Evolutionary conservation across 2,329 filamentous ascomycete species (phyloP), one percentile per base, ranked within the genome.

Genomic region (Neofusicoccum umdonicola): DNA sequence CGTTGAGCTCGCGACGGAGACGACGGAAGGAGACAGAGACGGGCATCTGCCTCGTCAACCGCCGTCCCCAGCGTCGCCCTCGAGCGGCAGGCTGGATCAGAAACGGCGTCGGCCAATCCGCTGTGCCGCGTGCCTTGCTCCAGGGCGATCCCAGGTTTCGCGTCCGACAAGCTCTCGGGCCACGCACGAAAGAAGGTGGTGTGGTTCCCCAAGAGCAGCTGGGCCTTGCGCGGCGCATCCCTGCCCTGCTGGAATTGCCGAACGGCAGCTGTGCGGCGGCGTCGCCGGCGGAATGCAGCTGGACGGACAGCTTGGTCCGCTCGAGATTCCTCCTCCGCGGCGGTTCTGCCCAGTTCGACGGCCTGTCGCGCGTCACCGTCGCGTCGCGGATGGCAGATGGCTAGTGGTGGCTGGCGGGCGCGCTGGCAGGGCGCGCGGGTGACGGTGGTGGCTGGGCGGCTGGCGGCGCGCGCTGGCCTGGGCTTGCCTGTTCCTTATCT

Each of bases 401-500:
- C 54, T 58, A 42, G 56, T 27, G 56, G 56, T 60, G 56, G 56
- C 56, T 60, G 56, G 56, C 39, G 17, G 19, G 37, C 52, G 42
- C 47, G 39, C 54, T 44, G 54, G 54, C 54, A 58, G 19, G 9
- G 19, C 13, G 48, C 15, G 11, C 6, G 7, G 17, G 56, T 60
- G 42, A 60, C 56, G 56, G 56, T 11, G 56, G 56, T 60, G 56
- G 56, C 56, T 60, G 42, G 56, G 27, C 54, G 41, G 56, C 42
- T 37, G 56, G 41, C 52, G 52, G 19, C 52, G 22, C 52, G 3
- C 52, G 39, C 27, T 60, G 56, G 56, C 56, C 56, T 19, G 17
- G 42, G 56, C 56, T 60, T 60, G 42, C 56, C 56, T 60, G 56
- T 60, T 60, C 56, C 56, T 60, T 60, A 60, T 60, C 56, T 17